Evolutionary conservation across 306 rosid genomes (phyloP), one percentile per base, ranked within the genome.

Genomic region (Albizia julibrissin): DNA sequence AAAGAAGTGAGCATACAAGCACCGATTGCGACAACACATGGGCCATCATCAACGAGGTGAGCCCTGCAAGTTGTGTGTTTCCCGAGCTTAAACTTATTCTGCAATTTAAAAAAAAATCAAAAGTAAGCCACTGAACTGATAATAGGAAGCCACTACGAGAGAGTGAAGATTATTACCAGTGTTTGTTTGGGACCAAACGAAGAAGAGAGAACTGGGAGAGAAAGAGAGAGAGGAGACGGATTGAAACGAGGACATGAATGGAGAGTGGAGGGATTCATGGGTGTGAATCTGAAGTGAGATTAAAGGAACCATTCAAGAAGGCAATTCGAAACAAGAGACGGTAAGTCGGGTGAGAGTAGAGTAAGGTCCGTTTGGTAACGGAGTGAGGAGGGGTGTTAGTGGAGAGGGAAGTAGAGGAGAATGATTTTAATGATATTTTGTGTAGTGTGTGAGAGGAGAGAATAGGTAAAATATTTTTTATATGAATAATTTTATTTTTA

Each of bases 1-100:
- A 92, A 77, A 8, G 98, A 95, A 19, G 85, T 85, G 65, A 95
- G 90, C 88, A 95, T 79, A 77, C 91, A 93, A 34, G 97, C 94
- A 10, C 96, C 98, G 84, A 95, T 92, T 15, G 98, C 98, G 1
- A 89, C 85, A 34, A 90, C 93, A 31, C 91, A 87, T 3, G 99
- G 99, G n/a, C n/a, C n/a, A n/a, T n/a, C n/a, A n/a, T n/a, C n/a
- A n/a, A 14, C 62, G 43, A 95, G 79, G 8, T 89, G 84, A 0
- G 97, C 97, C 59, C 83, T 74, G 77, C 93, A 91, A 0, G 40
- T 64, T 49, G 43, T 67, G 5, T 3, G n/a, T 1, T 6, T 50
- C 2, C 72, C 59, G 65, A 79, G 59, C 5, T 77, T 80, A 50
- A 56, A 19, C 26, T 42, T 77, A 4, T 46, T 18, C 21, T 68